A percentile compares a stretch with the other conserved stretches of the same genome.
phyloP scores from a whole-genome alignment of 192 early-diverging fungal species.

The Coemansia sp. region DNA sequence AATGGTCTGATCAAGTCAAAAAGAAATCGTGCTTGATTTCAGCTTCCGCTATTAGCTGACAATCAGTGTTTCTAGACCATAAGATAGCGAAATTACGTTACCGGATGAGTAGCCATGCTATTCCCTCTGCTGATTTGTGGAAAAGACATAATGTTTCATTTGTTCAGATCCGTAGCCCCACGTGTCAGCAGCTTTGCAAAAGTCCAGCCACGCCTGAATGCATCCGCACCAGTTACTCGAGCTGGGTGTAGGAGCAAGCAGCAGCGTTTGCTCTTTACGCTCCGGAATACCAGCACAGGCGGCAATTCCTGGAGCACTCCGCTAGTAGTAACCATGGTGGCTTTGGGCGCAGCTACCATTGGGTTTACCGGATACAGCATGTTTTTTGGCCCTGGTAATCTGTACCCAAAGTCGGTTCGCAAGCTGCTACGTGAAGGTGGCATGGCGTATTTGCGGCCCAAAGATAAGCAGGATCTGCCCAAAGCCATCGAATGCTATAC shows the following conservation, averaged over 20 bases:
- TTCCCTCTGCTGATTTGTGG: too few species aligned
- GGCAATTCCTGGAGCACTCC: constrained; percentile 18
- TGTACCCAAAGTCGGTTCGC: constrained; percentile 37
- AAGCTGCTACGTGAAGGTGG: constrained; percentile 44
- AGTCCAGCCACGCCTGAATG: too few species aligned
- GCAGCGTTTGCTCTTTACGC: constrained; percentile 13
- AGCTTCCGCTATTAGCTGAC: too few species aligned
- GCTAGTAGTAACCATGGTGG: constrained; percentile 1
- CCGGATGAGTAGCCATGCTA: too few species aligned
- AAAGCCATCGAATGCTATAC: constrained; percentile 40
- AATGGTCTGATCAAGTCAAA: too few species aligned
- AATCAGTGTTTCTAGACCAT: too few species aligned
- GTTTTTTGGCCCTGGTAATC: constrained; percentile 29
- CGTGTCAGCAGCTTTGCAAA: too few species aligned
- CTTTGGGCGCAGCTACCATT: constrained; percentile 6
- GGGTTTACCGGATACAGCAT: constrained; percentile 30
- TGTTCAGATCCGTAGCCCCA: too few species aligned
- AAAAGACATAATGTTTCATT: too few species aligned
- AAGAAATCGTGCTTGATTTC: too few species aligned
- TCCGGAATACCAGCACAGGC: not conserved
- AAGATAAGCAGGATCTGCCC: constrained; percentile 47
- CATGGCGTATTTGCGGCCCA: constrained; percentile 32
- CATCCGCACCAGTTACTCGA: too few species aligned
- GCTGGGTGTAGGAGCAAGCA: not conserved
- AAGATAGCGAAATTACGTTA: too few species aligned